Conservation (phyloP, 1,284 basidiomycete genomes). For the Cutaneotrichosporon sp. region DNA sequence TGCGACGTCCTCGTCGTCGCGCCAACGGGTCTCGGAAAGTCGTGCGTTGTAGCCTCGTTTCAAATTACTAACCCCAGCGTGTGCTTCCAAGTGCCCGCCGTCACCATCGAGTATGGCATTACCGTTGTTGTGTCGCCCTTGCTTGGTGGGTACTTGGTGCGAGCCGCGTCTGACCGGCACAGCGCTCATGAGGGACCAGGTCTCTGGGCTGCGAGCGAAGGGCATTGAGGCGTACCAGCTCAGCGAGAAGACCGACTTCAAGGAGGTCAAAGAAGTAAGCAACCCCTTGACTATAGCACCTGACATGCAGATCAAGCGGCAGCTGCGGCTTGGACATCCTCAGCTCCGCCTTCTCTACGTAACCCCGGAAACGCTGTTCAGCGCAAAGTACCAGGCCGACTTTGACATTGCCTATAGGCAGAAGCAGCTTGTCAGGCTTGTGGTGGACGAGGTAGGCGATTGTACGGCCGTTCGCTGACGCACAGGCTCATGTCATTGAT, state of each 20-base stretch:
- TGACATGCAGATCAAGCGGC: slow-evolving; percentile 55
- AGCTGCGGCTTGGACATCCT: slow-evolving; percentile 61
- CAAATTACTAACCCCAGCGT: slow-evolving; percentile 48
- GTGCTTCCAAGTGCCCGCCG: slow-evolving; percentile 80
- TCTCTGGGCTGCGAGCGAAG: slow-evolving; percentile 58
- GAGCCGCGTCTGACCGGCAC: not conserved
- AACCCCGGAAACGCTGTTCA: slow-evolving; percentile 70
- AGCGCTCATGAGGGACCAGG: slow-evolving; percentile 83
- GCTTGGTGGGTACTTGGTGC: slow-evolving; percentile 57
- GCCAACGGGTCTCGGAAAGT: slow-evolving; percentile 81
- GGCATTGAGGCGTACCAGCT: slow-evolving; percentile 60
- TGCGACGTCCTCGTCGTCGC: slow-evolving; percentile 74
- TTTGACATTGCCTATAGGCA: slow-evolving; percentile 56
- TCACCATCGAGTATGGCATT: slow-evolving; percentile 64
- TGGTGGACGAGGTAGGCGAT: slow-evolving; percentile 78
- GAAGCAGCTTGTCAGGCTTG: slow-evolving; percentile 61
- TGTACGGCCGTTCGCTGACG: slow-evolving; percentile 1
- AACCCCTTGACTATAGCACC: not conserved
- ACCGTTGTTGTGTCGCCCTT: slow-evolving; percentile 75
- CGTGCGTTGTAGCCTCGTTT: slow-evolving; percentile 48
- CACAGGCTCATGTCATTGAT: slow-evolving; percentile 77
- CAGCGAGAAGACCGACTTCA: slow-evolving; percentile 59
- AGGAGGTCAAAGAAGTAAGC: slow-evolving; percentile 56
- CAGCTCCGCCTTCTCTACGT: slow-evolving; percentile 64
- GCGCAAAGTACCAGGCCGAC: slow-evolving; percentile 54